Evolutionary conservation across 352 stramenopile genomes (phyloP), one percentile per base, ranked within the genome.

Genomic region (Pythium vanterpoolii): DNA sequence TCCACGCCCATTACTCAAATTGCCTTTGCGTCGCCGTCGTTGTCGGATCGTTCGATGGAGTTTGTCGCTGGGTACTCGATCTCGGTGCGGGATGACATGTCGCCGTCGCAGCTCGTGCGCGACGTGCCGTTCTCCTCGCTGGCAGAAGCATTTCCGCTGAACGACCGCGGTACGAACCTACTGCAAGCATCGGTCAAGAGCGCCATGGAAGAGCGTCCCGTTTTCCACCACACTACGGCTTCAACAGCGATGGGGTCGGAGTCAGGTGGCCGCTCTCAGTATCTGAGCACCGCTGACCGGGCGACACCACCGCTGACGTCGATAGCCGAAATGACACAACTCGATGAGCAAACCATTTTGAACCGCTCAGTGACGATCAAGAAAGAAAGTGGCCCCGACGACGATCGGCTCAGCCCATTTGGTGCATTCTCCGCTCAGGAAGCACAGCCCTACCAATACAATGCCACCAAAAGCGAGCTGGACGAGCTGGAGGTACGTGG

Each of bases 401-500:
- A 75, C 5, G 57, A 79, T 50, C 69, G 70, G 21, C 66, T 56
- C 59, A 86, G 53, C 38, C 74, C 44, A 39, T 72, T 65, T 52
- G 66, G 39, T 55, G 73, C 52, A 19, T 72, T 66, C 46, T 45
- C 68, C 36, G 51, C 56, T 28, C 70, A 83, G 36, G 65, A 60
- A 30, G 60, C 46, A 18, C 66, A 84, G 31, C 58, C 73, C 21
- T 90, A 90, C 62, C 50, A 70, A 44, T 87, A 89, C 61, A 61
- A 73, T 16, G 71, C 75, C 23, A 86, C 71, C 9, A 84, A 89
- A 48, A 72, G 71, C 40, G 81, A 90, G 66, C 60, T 79, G 33
- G 79, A 85, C 48, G 81, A 91, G 51, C 89, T 91, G 77, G 79
- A 89, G 76, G 81, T 91, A 56, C 21, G 72, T 57, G 19, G n/a